A percentile compares a stretch with the other conserved stretches of the same genome.
phyloP scores from a whole-genome alignment of 2,329 filamentous ascomycete species.

The Sclerotinia trifoliorum region DNA sequence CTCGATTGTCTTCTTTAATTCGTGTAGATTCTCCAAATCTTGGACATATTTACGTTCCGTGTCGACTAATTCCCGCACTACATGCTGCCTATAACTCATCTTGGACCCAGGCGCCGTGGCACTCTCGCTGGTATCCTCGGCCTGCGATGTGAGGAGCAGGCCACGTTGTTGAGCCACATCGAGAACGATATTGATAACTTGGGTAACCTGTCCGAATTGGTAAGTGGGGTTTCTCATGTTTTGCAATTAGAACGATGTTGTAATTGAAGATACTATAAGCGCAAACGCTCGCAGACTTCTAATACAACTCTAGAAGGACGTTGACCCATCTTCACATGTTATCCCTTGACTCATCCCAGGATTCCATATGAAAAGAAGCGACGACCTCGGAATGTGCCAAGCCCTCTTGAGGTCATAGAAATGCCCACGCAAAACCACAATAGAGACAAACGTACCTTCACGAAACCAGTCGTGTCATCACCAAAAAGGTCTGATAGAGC shows the following conservation, averaged over 20 bases:
- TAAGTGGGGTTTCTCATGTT: constrained; percentile 18
- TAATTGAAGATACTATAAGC: background rate
- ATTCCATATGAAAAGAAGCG: background rate
- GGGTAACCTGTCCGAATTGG: constrained; percentile 64
- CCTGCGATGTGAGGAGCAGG: constrained; percentile 62
- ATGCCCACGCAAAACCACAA: background rate
- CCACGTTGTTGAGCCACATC: constrained; percentile 80
- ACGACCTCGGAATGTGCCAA: background rate
- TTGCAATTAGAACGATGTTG: background rate
- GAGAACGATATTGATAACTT: constrained; percentile 88
- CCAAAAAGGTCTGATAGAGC: constrained; percentile 89
- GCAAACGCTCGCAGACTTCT: background rate
- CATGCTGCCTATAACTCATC: constrained; percentile 76
- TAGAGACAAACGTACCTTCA: constrained; percentile 62
- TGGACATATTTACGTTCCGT: constrained; percentile 98
- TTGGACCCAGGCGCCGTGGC: constrained; percentile 54
- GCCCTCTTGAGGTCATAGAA: background rate
- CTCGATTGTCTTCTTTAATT: constrained; percentile 85
- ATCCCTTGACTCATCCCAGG: background rate
- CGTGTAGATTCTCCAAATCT: constrained; percentile 89
- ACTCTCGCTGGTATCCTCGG: constrained; percentile 51
- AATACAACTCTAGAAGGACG: background rate
- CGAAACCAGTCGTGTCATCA: constrained; percentile 94
- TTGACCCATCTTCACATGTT: background rate
- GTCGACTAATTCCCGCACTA: constrained; percentile 86